Evolutionary conservation across 1,284 basidiomycete species (phyloP), one percentile per base, ranked within the genome.

Genomic region (Tremellales sp.): DNA sequence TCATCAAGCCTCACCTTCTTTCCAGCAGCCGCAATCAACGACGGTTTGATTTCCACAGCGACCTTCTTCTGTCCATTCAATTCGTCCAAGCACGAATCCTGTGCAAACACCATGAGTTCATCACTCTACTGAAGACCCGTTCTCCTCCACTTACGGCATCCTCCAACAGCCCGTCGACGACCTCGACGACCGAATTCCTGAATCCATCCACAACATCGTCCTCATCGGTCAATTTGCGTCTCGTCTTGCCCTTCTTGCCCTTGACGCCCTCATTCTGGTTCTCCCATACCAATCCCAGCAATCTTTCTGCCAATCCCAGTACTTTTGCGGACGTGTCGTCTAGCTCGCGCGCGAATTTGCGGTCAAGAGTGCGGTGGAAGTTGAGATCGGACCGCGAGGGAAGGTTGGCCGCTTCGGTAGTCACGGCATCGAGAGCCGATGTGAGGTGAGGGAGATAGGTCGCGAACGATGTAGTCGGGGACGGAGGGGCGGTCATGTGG

Each of bases 131-230:
- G 44, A 52, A 19, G 26, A 18, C 26, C n/a, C 22, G 19, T 10
- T 8, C 7, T 5, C 4, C 7, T 12, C 42, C 36, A 75, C 82
- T 68, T 58, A 86, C 88, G 4, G 90, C 86, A 46, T 81, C 79
- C 70, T 97, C 94, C 47, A 95, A 73, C 46, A 97, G 68, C 31
- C 81, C 78, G 68, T 97, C 94, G 73, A 95, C 81, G 0, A 82
- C 75, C 65, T 93, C 88, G 14, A 89, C 84, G 0, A 94, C 79
- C 26, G 60, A 54, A 18, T 81, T 76, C 53, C 84, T 79, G 67
- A 91, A 95, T 54, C 80, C 81, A 65, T 94, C 90, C 19, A 84
- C 72, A 1, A 93, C 77, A 71, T 92, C 86, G 54, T 92, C 89
- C 58, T 85, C 79, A 46, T 76, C 79, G 52, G 79, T 76, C 43